These are phyloP conservation scores for Cercospora nicotianae DNA, from an alignment of 2,329 filamentous ascomycete genomes.

Conservation along the genomic window DNA sequence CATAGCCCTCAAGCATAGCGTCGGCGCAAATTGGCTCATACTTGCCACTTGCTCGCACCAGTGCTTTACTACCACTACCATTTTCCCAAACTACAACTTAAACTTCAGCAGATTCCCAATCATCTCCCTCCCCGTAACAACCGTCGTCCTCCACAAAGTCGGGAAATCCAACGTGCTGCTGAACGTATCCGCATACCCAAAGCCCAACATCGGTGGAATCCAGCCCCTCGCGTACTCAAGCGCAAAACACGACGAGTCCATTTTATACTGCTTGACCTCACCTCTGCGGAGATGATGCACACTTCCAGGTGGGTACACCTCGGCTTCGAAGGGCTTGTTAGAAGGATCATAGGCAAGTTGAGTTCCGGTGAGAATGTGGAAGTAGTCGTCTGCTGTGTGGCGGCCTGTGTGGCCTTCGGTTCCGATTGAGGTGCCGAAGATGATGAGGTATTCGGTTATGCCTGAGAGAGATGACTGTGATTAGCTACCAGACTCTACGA, in stretches of 20 bases:
- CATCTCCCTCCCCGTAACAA: slow-evolving; percentile 75
- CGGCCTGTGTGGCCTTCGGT: slow-evolving; percentile 87
- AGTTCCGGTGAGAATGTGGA: slow-evolving; percentile 80
- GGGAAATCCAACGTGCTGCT: slow-evolving; percentile 78
- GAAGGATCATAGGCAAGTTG: slow-evolving; percentile 70
- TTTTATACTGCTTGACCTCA: slow-evolving; percentile 77
- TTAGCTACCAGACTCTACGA: background rate
- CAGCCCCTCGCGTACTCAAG: slow-evolving; percentile 83
- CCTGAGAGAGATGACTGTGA: slow-evolving; percentile 38
- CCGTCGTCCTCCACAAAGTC: slow-evolving; percentile 78
- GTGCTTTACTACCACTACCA: background rate
- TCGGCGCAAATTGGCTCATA: background rate
- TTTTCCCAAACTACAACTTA: slow-evolving; percentile 60
- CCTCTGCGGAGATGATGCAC: slow-evolving; percentile 73
- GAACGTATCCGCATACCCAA: slow-evolving; percentile 80
- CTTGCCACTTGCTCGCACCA: background rate
- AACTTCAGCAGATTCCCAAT: slow-evolving; percentile 66
- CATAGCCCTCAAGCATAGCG: background rate
- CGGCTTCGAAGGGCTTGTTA: slow-evolving; percentile 61
- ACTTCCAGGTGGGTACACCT: slow-evolving; percentile 67
- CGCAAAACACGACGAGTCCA: slow-evolving; percentile 74
- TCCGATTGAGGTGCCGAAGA: slow-evolving; percentile 79
- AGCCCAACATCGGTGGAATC: slow-evolving; percentile 91
- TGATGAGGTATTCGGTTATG: slow-evolving; percentile 85
- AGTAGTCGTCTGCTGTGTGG: slow-evolving; percentile 92